Conservation (phyloP, 163 green algal genomes). For the Chloromonas sp. region DNA sequence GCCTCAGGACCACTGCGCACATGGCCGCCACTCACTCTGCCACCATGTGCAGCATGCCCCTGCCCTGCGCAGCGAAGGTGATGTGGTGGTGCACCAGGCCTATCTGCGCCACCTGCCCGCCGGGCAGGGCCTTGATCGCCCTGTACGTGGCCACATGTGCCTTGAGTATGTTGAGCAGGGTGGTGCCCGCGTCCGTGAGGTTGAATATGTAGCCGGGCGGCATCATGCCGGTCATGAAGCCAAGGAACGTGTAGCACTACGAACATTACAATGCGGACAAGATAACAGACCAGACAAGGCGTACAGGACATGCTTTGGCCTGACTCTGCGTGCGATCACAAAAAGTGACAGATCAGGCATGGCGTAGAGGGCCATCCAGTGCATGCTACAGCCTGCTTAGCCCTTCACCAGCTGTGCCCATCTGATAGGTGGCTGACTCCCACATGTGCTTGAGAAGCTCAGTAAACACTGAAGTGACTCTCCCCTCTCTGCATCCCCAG, state of each 20-base stretch:
- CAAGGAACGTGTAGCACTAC: slow-evolving; percentile 48
- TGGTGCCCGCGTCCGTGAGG: slow-evolving; percentile 24
- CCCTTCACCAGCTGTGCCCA: too few relatives aligned
- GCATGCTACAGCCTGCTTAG: background rate
- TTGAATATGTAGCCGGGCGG: slow-evolving; percentile 38
- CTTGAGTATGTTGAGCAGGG: slow-evolving; percentile 50
- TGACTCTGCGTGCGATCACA: too few relatives aligned
- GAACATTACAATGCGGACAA: background rate
- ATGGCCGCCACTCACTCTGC: background rate
- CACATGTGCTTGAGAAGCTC: too few relatives aligned
- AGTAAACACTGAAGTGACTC: too few relatives aligned
- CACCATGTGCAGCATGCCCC: background rate
- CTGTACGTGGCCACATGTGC: slow-evolving; percentile 36
- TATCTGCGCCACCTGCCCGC: slow-evolving; percentile 34
- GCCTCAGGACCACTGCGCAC: too few relatives aligned
- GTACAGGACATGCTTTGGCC: too few relatives aligned
- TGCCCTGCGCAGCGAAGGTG: slow-evolving; percentile 19
- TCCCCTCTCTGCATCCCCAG: too few relatives aligned
- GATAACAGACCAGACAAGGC: too few relatives aligned
- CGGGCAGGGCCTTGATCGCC: slow-evolving; percentile 54
- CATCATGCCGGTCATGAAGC: slow-evolving; percentile 39
- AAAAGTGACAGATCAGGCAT: too few relatives aligned
- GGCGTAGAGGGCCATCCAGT: too few relatives aligned
- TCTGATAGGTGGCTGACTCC: too few relatives aligned
- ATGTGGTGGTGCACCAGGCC: slow-evolving; percentile 70